Evolutionary conservation across 495 filamentous ascomycete genomes (phyloP).

Genomic region (Trichoderma reesei): DNA sequence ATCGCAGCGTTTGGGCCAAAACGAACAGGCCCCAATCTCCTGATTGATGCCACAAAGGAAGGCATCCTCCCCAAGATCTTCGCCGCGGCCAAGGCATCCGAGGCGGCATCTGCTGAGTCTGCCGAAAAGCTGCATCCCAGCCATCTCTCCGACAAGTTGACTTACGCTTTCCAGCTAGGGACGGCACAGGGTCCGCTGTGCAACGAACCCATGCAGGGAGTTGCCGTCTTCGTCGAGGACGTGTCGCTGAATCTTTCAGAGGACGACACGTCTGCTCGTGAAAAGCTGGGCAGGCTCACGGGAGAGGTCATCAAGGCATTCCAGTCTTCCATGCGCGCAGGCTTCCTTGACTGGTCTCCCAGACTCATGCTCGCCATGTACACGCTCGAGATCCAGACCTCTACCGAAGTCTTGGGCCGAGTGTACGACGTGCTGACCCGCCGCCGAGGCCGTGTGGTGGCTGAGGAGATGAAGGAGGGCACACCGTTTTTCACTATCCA

Average conservation of each 20-base stretch:
- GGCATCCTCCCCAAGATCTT: slow-evolving; percentile 69
- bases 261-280: slow-evolving; percentile 48
- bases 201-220: slow-evolving; percentile 85
- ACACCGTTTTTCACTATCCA: slow-evolving; percentile 93
- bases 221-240: slow-evolving; percentile 85
- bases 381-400: slow-evolving; percentile 92
- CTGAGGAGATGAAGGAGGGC: slow-evolving; percentile 86
- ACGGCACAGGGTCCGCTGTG: slow-evolving; percentile 84
- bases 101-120: slow-evolving; percentile 18
- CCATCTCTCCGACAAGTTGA: slow-evolving; percentile 81
- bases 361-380: slow-evolving; percentile 96
- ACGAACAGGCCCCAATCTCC: slow-evolving; percentile 76
- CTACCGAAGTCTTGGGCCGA: slow-evolving; percentile 85
- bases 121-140: slow-evolving; percentile 51
- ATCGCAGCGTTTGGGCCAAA: slow-evolving; percentile 85
- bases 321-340: slow-evolving; percentile 73
- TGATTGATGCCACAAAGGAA: slow-evolving; percentile 73
- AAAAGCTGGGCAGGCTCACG: slow-evolving; percentile 69
- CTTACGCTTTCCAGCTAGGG: slow-evolving; percentile 89
- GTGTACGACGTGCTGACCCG: slow-evolving; percentile 91
- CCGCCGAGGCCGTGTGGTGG: slow-evolving; percentile 79
- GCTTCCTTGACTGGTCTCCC: slow-evolving; percentile 92
- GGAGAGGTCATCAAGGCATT: slow-evolving; percentile 85
- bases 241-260: slow-evolving; percentile 48
- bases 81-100: slow-evolving; percentile 27